These are phyloP conservation scores for Dorcoceras hygrometricum DNA, from an alignment of 257 asterid genomes.

Conservation along the genomic window DNA sequence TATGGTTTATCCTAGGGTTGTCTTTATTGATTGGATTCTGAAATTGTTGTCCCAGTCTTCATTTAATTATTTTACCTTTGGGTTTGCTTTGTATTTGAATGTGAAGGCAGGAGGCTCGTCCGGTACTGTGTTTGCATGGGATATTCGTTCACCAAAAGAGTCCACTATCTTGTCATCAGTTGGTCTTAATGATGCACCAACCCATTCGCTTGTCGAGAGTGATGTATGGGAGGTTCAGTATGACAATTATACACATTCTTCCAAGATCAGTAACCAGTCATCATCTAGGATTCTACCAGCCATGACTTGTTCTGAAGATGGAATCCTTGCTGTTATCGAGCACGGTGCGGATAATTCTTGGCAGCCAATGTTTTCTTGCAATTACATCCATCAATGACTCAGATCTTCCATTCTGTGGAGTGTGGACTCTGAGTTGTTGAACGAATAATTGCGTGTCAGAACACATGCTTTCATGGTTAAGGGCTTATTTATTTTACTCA, in stretches of 20 bases:
- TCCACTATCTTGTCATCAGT: conserved; percentile 61
- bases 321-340: conserved; percentile 75
- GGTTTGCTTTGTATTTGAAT: conserved; percentile 24
- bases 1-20: background rate
- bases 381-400: background rate
- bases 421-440: background rate
- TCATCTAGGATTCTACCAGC: conserved; percentile 79
- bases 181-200: conserved; percentile 35
- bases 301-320: conserved; percentile 95
- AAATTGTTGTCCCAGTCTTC: background rate
- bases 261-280: conserved; percentile 46
- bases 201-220: conserved; percentile 62
- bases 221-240: conserved; percentile 93
- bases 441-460: background rate
- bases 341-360: conserved; percentile 50
- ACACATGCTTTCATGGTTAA: conserved; percentile 8
- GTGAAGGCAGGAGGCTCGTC: conserved; percentile 97
- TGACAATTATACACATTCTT: conserved; percentile 66
- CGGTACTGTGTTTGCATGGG: conserved; percentile 96
- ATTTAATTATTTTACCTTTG: background rate
- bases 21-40: conserved; percentile 12
- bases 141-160: conserved; percentile 75
- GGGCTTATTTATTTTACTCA: conserved; percentile 20
- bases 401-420: background rate
- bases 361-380: conserved; percentile 2